These are phyloP conservation scores for Cokeromyces recurvatus DNA, from an alignment of 371 early-diverging fungal species.

Conservation along the genomic window DNA sequence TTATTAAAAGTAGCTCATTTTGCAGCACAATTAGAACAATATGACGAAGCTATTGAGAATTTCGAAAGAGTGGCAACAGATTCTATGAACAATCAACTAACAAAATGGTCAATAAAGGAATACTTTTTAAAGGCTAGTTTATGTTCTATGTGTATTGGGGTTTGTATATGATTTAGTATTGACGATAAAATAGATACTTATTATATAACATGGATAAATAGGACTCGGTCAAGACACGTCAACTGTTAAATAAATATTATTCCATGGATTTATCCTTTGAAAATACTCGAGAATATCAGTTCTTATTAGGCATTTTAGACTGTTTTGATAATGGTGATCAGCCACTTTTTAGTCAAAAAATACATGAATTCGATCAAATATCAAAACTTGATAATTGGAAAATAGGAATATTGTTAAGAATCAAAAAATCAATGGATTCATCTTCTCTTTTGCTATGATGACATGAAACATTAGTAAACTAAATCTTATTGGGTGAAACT, in stretches of 20 bases:
- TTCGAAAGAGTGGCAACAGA: conserved; percentile 83
- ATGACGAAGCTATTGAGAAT: conserved; percentile 79
- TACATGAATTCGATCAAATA: conserved; percentile 80
- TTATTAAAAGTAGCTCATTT: conserved; percentile 86
- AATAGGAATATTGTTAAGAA: conserved; percentile 79
- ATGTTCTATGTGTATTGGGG: conserved; percentile 74
- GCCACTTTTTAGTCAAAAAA: conserved; percentile 75
- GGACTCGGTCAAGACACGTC: conserved; percentile 71
- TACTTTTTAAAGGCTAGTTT: conserved; percentile 93
- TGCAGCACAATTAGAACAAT: conserved; percentile 87
- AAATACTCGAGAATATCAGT: conserved; percentile 80
- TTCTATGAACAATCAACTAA: conserved; percentile 82
- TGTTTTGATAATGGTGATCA: conserved; percentile 77
- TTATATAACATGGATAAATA: conserved; percentile 13
- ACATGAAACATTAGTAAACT: too few relatives aligned
- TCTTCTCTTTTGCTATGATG: too few relatives aligned
- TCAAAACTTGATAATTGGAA: conserved; percentile 95
- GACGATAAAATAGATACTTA: too few relatives aligned
- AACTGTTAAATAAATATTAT: conserved; percentile 75
- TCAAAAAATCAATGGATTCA: conserved; percentile 66
- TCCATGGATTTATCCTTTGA: conserved; percentile 84
- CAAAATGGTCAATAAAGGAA: conserved; percentile 92
- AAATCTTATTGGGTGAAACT: too few relatives aligned
- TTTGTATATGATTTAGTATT: too few relatives aligned
- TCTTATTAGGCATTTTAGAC: conserved; percentile 67